Conservation (phyloP, 1,139 yeast species). For the Magnusiomyces tetraspermus region DNA sequence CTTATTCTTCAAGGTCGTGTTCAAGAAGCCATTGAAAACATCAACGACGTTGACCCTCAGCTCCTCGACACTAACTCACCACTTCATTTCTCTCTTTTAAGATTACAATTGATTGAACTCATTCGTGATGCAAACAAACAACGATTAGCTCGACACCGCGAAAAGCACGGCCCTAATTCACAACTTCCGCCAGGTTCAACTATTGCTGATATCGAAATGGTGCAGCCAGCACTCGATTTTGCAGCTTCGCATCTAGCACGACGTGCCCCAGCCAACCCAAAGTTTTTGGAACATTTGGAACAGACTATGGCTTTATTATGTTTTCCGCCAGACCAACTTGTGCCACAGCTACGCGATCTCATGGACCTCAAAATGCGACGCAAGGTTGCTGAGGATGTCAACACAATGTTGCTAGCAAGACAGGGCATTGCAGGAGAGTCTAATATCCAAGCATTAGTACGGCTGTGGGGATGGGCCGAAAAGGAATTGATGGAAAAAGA, state of each 20-base stretch:
- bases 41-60: slow-evolving; percentile 35
- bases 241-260: slow-evolving; percentile 33
- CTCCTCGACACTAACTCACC: slow-evolving; percentile 30
- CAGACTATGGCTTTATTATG: slow-evolving; percentile 36
- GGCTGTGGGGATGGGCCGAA: slow-evolving; percentile 33
- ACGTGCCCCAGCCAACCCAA: slow-evolving; percentile 30
- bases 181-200: not conserved
- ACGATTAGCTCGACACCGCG: not conserved
- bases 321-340: slow-evolving; percentile 30
- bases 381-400: slow-evolving; percentile 34
- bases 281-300: slow-evolving; percentile 31
- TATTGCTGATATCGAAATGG: slow-evolving; percentile 7
- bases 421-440: slow-evolving; percentile 31
- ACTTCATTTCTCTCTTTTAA: slow-evolving; percentile 32
- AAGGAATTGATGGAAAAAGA: slow-evolving; percentile 19
- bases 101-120: slow-evolving; percentile 35
- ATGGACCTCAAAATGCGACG: slow-evolving; percentile 30
- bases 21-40: slow-evolving; percentile 32
- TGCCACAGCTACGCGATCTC: slow-evolving; percentile 28
- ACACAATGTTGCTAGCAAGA: slow-evolving; percentile 29
- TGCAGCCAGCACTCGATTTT: slow-evolving; percentile 33
- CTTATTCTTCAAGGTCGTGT: slow-evolving; percentile 32
- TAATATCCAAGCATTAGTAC: slow-evolving; percentile 28
- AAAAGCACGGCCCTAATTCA: not conserved
- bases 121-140: slow-evolving; percentile 23